phyloP scores from a whole-genome alignment of 2,329 filamentous ascomycete species.

The Cladophialophora yegresii region DNA sequence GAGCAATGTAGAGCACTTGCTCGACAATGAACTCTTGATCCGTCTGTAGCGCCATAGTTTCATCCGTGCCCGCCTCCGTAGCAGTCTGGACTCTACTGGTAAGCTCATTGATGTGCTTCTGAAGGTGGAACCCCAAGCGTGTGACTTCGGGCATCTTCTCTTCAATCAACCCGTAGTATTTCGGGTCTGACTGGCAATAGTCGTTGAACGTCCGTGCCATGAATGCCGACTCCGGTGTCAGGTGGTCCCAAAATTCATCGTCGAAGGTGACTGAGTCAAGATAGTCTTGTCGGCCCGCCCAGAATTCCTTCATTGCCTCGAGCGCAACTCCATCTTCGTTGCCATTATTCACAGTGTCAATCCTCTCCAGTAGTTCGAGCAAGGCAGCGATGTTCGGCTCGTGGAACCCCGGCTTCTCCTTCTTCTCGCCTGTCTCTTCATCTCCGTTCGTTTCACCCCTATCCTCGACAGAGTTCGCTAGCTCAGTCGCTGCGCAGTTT shows the following conservation, averaged over 20 bases:
- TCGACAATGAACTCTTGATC: constrained; percentile 96
- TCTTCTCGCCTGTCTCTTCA: constrained; percentile 42
- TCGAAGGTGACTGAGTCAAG: constrained; percentile 50
- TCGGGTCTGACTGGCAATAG: constrained; percentile 78
- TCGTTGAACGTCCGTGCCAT: constrained; percentile 91
- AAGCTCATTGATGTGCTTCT: constrained; percentile 69
- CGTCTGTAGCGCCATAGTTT: constrained; percentile 64
- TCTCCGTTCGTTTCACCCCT: constrained; percentile 42
- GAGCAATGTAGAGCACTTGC: constrained; percentile 87
- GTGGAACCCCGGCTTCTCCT: constrained; percentile 52
- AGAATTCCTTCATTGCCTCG: constrained; percentile 94
- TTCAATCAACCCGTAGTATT: constrained; percentile 74
- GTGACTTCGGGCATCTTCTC: constrained; percentile 96
- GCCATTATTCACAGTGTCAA: constrained; percentile 88
- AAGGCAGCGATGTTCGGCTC: constrained; percentile 76
- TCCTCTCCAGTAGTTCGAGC: constrained; percentile 86
- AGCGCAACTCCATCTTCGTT: constrained; percentile 86
- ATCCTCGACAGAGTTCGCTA: constrained; percentile 35
- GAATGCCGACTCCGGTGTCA: constrained; percentile 80
- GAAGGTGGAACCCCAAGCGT: constrained; percentile 81
- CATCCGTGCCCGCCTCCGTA: constrained; percentile 65
- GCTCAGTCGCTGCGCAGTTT: constrained; percentile 70
- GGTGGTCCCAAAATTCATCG: constrained; percentile 50
- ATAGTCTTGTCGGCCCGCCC: constrained; percentile 76
- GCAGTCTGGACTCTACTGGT: constrained; percentile 40